phyloP scores from a whole-genome alignment of 2,329 filamentous ascomycete species.

The Neonectria magnoliae region DNA sequence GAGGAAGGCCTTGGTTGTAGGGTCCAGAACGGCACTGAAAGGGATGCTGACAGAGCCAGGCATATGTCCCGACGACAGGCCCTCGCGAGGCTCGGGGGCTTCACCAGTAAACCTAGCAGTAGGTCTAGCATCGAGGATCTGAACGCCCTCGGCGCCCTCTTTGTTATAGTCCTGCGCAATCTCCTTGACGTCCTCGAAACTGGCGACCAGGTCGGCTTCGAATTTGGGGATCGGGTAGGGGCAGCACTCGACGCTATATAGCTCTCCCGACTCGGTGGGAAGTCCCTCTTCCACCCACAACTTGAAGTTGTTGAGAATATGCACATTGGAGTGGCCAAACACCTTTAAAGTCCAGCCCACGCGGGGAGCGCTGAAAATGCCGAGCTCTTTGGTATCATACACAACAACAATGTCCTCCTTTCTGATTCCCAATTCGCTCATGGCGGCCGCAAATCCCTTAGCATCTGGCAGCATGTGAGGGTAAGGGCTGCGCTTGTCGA shows the following conservation, averaged over 20 bases:
- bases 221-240: conserved; percentile 72
- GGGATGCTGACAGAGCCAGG: conserved; percentile 87
- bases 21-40: conserved; percentile 81
- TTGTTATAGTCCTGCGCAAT: conserved; percentile 81
- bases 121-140: conserved; percentile 89
- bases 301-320: conserved; percentile 95
- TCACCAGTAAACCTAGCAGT: conserved; percentile 82
- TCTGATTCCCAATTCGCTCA: conserved; percentile 88
- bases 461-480: conserved; percentile 94
- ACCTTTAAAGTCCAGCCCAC: conserved; percentile 93
- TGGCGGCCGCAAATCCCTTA: conserved; percentile 83
- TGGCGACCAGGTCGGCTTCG: conserved; percentile 72
- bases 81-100: conserved; percentile 86
- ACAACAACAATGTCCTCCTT: conserved; percentile 92
- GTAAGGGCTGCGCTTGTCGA: conserved; percentile 87
- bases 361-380: conserved; percentile 92
- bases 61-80: conserved; percentile 89
- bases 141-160: conserved; percentile 83
- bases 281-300: conserved; percentile 88
- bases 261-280: conserved; percentile 82
- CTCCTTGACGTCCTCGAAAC: conserved; percentile 84
- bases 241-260: conserved; percentile 73
- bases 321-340: conserved; percentile 89
- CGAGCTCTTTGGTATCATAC: conserved; percentile 90
- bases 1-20: conserved; percentile 82